Evolutionary conservation across 805 yeast species (phyloP), one percentile per base, ranked within the genome.

Genomic region (Diddensiella transvaalensis): DNA sequence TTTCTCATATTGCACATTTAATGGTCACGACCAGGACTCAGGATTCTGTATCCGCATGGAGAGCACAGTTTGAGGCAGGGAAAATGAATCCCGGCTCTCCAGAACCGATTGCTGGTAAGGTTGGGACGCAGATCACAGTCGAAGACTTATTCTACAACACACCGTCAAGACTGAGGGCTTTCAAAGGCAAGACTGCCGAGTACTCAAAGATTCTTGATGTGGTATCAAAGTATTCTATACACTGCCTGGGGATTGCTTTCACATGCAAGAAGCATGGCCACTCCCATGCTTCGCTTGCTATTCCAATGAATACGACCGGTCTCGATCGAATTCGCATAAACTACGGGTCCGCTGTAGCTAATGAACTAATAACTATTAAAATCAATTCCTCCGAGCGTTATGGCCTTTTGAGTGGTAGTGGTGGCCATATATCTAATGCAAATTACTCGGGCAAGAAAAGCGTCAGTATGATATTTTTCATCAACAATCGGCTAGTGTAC

Each of bases 81-180:
- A 73, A 77, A 1, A 60, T 73, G 1, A 74, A 71, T 49, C 11
- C 8, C 13, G 62, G 70, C 2, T 78, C 73, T 1, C 87, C 89
- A 0, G 75, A 74, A 53, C 87, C 96, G 0, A 74, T 79, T 1
- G 99, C 99, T 0, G 97, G 98, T 0, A 82, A 78, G 51, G 76
- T 74, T 41, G 99, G 99, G 0, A 93, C 99, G 0, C 87, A 82
- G 52, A 78, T 93, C 23, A 65, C 77, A 0, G 95, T 89, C 4
- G 96, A 89, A 63, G 96, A 93, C 63, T 69, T 93, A 47, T 93
- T 93, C 60, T 93, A 83, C 69, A 93, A 91, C 61, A 79, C 85
- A 23, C 93, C 96, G 0, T 78, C 95, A 0, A 73, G 99, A 42
- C 66, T 84, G 24, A 70, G 83, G 48, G 77, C 95, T 0, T 67